These are phyloP conservation scores for Hemileccinum impolitum DNA, from an alignment of 768 basidiomycete genomes.

Conservation along the genomic window DNA sequence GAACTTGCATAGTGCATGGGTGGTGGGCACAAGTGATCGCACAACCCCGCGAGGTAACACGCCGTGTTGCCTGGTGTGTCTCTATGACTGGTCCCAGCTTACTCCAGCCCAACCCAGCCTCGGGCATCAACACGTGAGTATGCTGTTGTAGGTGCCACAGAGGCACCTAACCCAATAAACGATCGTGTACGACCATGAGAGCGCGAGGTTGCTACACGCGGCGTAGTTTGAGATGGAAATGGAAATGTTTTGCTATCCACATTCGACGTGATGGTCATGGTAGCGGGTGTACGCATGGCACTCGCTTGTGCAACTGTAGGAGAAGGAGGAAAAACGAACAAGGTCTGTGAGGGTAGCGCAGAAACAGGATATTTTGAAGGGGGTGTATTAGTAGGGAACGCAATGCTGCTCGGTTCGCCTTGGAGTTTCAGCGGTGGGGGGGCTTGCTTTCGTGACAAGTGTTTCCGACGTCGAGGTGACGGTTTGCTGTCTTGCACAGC, in stretches of 20 bases:
- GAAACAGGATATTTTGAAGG: conserved; percentile 25
- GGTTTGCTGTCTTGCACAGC: conserved; percentile 33
- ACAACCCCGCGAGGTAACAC: conserved; percentile 8
- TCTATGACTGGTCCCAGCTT: conserved; percentile 11
- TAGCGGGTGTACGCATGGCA: conserved; percentile 65
- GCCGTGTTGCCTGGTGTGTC: conserved; percentile 6
- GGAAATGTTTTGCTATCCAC: conserved; percentile 42
- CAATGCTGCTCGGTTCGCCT: conserved; percentile 24
- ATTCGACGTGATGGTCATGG: conserved; percentile 76
- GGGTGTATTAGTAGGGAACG: conserved; percentile 24
- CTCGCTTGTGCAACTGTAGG: conserved; percentile 46
- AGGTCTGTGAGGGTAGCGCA: conserved; percentile 70
- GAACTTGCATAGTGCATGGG: conserved; percentile 12
- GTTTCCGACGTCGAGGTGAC: conserved; percentile 41
- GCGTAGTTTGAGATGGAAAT: conserved; percentile 60
- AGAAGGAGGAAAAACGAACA: conserved; percentile 86
- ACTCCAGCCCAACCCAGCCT: conserved; percentile 66
- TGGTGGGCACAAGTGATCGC: conserved; percentile 15
- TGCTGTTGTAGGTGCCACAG: conserved; percentile 74
- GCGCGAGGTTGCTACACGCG: conserved; percentile 67
- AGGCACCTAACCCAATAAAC: conserved; percentile 66
- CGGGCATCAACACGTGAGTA: conserved; percentile 81
- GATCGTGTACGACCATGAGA: conserved; percentile 66
- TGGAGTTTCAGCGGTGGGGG: conserved; percentile 57
- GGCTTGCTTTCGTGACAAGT: conserved; percentile 50